These are phyloP conservation scores for Acer campestre DNA, from an alignment of 345 rosid species.

Conservation along the genomic window DNA sequence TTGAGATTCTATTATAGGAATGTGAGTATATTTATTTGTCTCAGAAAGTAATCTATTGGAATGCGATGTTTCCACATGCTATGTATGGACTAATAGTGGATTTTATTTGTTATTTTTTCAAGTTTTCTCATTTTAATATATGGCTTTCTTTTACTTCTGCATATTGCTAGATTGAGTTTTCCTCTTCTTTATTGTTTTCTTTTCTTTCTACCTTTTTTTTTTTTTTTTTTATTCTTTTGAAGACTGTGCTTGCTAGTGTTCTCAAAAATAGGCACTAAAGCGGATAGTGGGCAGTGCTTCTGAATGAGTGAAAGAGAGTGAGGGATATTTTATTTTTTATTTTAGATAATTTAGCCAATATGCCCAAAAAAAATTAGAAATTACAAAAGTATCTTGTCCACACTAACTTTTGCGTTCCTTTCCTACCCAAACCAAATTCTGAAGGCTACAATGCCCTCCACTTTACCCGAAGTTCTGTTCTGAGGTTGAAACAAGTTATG, in stretches of 20 bases:
- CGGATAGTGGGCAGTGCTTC: not conserved
- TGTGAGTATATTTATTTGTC: not conserved
- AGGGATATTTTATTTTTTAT: too few relatives aligned
- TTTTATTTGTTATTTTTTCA: not conserved
- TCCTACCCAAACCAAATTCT: not conserved
- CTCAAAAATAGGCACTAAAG: not conserved
- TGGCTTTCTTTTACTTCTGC: not conserved
- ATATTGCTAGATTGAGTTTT: not conserved
- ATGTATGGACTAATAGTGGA: not conserved
- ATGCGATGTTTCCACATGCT: not conserved
- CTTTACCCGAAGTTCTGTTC: too few relatives aligned
- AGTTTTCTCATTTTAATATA: not conserved
- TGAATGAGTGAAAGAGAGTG: not conserved
- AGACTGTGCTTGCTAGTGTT: not conserved
- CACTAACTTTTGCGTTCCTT: not conserved
- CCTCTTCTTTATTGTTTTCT: not conserved
- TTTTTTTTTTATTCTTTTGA: not conserved
- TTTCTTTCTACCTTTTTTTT: not conserved
- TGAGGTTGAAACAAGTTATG: not conserved
- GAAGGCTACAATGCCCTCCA: not conserved
- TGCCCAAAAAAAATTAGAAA: not conserved
- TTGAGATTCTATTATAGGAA: not conserved
- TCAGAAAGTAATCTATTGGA: not conserved
- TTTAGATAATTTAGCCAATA: not conserved
- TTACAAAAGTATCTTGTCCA: not conserved